A percentile compares a stretch with the other conserved stretches of the same genome.
These are phyloP conservation scores for Eimeria necatrix DNA, from an alignment of 169 alveolate genomes.

Conservation along the genomic window DNA sequence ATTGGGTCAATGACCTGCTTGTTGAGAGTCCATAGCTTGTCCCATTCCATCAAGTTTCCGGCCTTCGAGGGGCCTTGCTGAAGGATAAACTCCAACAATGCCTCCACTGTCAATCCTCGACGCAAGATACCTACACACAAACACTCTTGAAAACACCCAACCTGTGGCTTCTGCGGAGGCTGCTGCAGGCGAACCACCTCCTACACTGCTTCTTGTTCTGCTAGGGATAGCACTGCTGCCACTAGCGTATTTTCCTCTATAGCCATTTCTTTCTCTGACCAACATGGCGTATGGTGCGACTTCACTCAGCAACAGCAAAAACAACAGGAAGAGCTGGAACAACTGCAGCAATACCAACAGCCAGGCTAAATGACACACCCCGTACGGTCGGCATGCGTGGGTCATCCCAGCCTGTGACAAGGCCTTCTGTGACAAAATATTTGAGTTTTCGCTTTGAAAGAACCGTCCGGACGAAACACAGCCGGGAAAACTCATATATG, in stretches of 20 bases:
- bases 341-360: not conserved
- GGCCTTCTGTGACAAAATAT: slow-evolving; percentile 96
- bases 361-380: slow-evolving; percentile 90
- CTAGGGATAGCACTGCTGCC: not conserved
- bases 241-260: not conserved
- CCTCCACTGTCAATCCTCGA: slow-evolving; percentile 98
- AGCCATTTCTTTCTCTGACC: not conserved
- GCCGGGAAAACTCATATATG: slow-evolving; percentile 97
- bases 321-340: not conserved
- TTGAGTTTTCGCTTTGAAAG: slow-evolving; percentile 98
- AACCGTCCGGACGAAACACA: slow-evolving; percentile 96
- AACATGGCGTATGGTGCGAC: too few species aligned
- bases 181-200: slow-evolving; percentile 98
- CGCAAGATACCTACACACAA: slow-evolving; percentile 98
- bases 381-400: slow-evolving; percentile 99
- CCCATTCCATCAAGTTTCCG: slow-evolving; percentile 99
- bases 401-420: slow-evolving; percentile 99
- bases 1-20: slow-evolving; percentile 96
- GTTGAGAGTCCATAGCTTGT: slow-evolving; percentile 98
- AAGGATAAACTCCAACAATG: slow-evolving; percentile 97
- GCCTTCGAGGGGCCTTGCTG: slow-evolving; percentile 99
- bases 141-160: not conserved
- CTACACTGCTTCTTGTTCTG: slow-evolving; percentile 92
- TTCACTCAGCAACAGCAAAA: not conserved
- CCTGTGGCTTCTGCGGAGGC: slow-evolving; percentile 91